Base-by-base conservation (phyloP, 768 basidiomycete genomes). In the Mycena albidolilacea region DNA sequence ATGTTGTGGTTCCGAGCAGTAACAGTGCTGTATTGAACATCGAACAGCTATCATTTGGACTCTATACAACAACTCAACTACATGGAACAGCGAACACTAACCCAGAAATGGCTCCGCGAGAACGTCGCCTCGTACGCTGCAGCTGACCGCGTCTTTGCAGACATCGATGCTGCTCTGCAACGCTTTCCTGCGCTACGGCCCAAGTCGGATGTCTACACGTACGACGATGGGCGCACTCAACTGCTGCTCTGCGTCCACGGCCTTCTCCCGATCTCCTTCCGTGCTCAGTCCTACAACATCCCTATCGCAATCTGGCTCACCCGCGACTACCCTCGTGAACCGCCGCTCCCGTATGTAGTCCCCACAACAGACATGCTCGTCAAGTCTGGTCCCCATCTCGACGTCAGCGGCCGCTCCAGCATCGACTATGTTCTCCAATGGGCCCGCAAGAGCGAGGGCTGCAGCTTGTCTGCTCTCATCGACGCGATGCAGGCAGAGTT, bases 201-300 rank as follows among this genome's bases (percentile, higher is more conserved):
- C 63, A 95, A 94, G 81, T 91, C 93, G 2, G 95, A 95, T 76
- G 87, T 93, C 14, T 96, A 95, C 88, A 95, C 94, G 0, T 97
- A 95, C 84, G 96, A 99, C 81, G 96, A 98, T 75, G 98, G 98
- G 59, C 91, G 97, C 46, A 93, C 95, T 0, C 96, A 97, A 78
- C 87, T 98, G 19, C 89, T 99, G 37, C 91, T 99, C 69, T 96
- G 95, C 75, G 77, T 97, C 4, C 95, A 98, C 79, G 98, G 98
- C 11, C 89, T 98, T 6, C 86, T 99, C 0, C 97, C 96, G 5
- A 98, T 99, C 76, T 82, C 88, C 0, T 97, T 91, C 84, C 88
- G 93, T 61, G 83, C 86, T 1, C 84, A 90, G 0, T 87, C 92
- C 2, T 99, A 99, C 86, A 96, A 99, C 81, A 98, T 99, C 77